A percentile compares a stretch with the other conserved stretches of the same genome.
Conservation (phyloP, 169 alveolate genomes). For the Plasmodium reichenowi region DNA sequence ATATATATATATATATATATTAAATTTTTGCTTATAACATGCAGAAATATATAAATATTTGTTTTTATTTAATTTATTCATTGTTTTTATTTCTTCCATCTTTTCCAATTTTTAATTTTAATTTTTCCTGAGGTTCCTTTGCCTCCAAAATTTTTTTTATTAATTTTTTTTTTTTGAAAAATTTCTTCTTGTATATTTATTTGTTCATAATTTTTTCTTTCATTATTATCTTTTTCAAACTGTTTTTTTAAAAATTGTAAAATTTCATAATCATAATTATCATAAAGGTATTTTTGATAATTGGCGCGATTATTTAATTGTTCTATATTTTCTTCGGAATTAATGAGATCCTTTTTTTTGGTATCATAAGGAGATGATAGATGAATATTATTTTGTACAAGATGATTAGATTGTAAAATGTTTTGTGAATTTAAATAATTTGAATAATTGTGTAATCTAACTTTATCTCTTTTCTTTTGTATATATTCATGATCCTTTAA, state of each 20-base stretch:
- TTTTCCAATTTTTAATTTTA: slow-evolving; percentile 71
- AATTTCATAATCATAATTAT: slow-evolving; percentile 51
- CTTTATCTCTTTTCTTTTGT: background rate
- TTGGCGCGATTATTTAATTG: slow-evolving; percentile 3
- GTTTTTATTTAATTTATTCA: background rate
- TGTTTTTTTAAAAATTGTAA: slow-evolving; percentile 51
- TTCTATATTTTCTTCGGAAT: background rate
- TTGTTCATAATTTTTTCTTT: slow-evolving; percentile 61
- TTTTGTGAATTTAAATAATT: too few relatives aligned
- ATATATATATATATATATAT: too few relatives aligned
- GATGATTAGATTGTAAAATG: too few relatives aligned
- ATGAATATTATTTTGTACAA: too few relatives aligned
- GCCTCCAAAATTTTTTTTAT: slow-evolving; percentile 74
- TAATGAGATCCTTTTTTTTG: background rate
- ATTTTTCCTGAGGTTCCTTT: slow-evolving; percentile 73
- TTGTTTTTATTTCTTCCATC: slow-evolving; percentile 61
- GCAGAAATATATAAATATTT: too few relatives aligned
- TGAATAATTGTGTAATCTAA: too few relatives aligned
- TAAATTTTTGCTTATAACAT: too few relatives aligned
- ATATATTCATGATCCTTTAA: background rate
- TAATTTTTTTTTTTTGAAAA: slow-evolving; percentile 50
- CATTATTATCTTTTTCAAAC: slow-evolving; percentile 46
- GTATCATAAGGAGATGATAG: too few relatives aligned
- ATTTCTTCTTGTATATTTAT: slow-evolving; percentile 32
- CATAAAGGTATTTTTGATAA: slow-evolving; percentile 54